A percentile compares a stretch with the other conserved stretches of the same genome.
phyloP scores from a whole-genome alignment of 257 asterid species.

The Avicennia marina region DNA sequence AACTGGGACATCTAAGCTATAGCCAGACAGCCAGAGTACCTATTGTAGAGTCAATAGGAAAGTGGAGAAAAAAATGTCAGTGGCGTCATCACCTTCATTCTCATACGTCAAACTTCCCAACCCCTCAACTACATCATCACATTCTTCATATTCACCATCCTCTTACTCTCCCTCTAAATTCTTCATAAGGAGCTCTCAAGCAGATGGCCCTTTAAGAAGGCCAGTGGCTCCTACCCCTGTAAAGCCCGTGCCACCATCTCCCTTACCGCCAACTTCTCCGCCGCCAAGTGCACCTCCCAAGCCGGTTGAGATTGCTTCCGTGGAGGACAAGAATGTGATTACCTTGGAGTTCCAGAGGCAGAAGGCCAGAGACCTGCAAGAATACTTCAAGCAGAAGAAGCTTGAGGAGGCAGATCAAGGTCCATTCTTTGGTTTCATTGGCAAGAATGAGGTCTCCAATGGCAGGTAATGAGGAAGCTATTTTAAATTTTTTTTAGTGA shows the following conservation, averaged over 20 bases:
- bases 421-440: constrained; percentile 89
- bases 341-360: constrained; percentile 94
- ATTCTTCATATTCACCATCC: constrained; percentile 29
- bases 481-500: too few species aligned
- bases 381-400: constrained; percentile 89
- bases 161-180: constrained; percentile 47
- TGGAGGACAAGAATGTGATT: constrained; percentile 37
- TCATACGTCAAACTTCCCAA: constrained; percentile 44
- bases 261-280: constrained; percentile 33
- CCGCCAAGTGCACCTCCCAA: constrained; percentile 28
- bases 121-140: constrained; percentile 24
- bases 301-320: constrained; percentile 44
- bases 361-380: constrained; percentile 93
- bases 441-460: constrained; percentile 85
- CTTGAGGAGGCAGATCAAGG: constrained; percentile 80
- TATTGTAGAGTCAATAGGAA: neutral
- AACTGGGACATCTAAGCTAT: too few species aligned
- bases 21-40: too few species aligned
- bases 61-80: constrained; percentile 31
- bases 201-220: constrained; percentile 86
- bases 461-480: constrained; percentile 57
- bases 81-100: constrained; percentile 64
- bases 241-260: constrained; percentile 69
- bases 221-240: constrained; percentile 81
- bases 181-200: constrained; percentile 61